Evolutionary conservation across 1,284 basidiomycete species (phyloP), one percentile per base, ranked within the genome.

Genomic region (Blastosporella zonata): DNA sequence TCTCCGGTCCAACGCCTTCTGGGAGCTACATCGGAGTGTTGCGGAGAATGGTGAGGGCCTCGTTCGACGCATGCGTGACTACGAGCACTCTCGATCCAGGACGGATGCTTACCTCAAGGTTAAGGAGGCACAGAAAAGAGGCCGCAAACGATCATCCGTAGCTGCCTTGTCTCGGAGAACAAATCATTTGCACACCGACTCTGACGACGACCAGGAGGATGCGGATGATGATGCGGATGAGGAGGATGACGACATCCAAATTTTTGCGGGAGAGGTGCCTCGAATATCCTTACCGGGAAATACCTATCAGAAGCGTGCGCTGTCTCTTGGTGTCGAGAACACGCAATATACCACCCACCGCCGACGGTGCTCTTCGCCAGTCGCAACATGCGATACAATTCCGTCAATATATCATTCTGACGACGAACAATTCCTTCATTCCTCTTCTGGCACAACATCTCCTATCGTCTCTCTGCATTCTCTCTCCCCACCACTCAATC

Each of bases 31-130:
- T 42, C 71, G 74, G 57, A 84, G 77, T 52, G 71, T 87, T 20
- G 68, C 70, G 29, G 78, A 84, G 56, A 79, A 71, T 53, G 82
- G 79, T 22, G 84, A 87, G 57, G 78, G 80, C 10, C 72, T 87
- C 40, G 74, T 87, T n/a, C 75, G 70, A 47, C 79, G 82, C 47
- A 87, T 87, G 84, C 81, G 81, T 47, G 80, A 85, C 54, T 82
- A 79, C 60, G 84, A 87, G 62, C 66, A 71, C 43, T 70, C 71
- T 23, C 70, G 79, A 43, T 72, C 72, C 34, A 66, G 67, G 58
- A 62, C 67, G 25, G 60, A 62, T 35, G 60, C 65, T 13, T 66
- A 69, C 52, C 59, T 61, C 23, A 70, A 69, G 42, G 60, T 66
- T 35, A 72, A 66, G 47, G 68, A 66, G 33, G 43, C 60, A 22